Evolutionary conservation across 2,329 filamentous ascomycete genomes (phyloP).

Genomic region (Basipetospora sp.): DNA sequence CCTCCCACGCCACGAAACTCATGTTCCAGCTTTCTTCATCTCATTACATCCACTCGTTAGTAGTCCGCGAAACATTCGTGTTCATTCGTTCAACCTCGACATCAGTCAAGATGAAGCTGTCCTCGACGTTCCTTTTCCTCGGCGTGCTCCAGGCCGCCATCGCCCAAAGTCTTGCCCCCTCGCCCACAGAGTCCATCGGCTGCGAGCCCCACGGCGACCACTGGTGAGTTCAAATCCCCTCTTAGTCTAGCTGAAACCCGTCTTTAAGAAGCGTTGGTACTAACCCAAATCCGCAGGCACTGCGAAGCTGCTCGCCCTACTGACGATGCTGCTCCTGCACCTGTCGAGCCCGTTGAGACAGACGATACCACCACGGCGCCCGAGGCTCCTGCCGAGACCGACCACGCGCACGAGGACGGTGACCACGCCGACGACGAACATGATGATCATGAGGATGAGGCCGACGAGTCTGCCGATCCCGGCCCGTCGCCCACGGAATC

Average conservation of each 20-base stretch:
- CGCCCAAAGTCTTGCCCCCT: constrained; percentile 11
- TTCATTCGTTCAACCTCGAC: constrained; percentile 1
- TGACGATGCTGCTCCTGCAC: neutral
- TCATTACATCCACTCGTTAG: neutral
- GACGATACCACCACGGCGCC: neutral
- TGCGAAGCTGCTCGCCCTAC: constrained; percentile 9
- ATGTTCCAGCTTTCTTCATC: neutral
- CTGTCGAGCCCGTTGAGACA: no score
- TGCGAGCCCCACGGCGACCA: constrained; percentile 24
- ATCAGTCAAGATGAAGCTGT: constrained; percentile 4
- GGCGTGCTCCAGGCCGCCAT: constrained; percentile 6
- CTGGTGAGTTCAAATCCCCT: constrained; percentile 14
- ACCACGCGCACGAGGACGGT: neutral
- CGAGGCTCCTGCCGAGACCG: constrained; percentile 1
- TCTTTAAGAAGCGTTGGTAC: neutral
- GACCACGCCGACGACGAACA: constrained; percentile 6
- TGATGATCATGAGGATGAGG: constrained; percentile 9
- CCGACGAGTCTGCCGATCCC: constrained; percentile 11
- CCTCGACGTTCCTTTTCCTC: constrained; percentile 6
- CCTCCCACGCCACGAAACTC: no score
- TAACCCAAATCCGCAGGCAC: constrained; percentile 5
- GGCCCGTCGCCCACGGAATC: constrained; percentile 22
- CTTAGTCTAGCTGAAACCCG: neutral
- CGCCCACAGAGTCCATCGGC: constrained; percentile 18
- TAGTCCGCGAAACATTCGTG: neutral